A percentile compares a stretch with the other conserved stretches of the same genome.
Conservation (phyloP, 371 early-diverging fungal genomes). For the Parasitella parasitica region DNA sequence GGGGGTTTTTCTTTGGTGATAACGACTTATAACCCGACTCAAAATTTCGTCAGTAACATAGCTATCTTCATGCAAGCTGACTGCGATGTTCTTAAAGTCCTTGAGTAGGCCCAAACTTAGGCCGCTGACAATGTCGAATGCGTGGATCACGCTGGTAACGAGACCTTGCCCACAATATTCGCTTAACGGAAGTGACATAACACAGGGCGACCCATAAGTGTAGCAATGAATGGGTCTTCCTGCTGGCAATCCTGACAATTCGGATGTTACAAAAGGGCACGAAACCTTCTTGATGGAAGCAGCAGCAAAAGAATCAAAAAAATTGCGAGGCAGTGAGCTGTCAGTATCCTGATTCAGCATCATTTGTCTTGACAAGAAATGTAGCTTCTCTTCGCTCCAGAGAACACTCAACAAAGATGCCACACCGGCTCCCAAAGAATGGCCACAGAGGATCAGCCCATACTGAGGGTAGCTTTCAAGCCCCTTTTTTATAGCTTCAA, state of each 20-base stretch:
- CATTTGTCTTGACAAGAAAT: slow-evolving; percentile 32
- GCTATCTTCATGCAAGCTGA: slow-evolving; percentile 64
- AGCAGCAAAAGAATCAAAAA: slow-evolving; percentile 28
- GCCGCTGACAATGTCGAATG: slow-evolving; percentile 70
- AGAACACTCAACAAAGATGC: slow-evolving; percentile 67
- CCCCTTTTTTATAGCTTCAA: slow-evolving; percentile 63
- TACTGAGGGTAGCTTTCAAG: slow-evolving; percentile 66
- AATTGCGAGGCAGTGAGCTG: background rate
- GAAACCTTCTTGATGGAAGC: slow-evolving; percentile 5
- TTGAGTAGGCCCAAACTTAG: slow-evolving; percentile 71
- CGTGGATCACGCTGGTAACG: slow-evolving; percentile 73
- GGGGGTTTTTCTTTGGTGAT: slow-evolving; percentile 24
- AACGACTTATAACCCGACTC: slow-evolving; percentile 54
- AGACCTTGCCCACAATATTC: slow-evolving; percentile 66
- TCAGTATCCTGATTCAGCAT: background rate
- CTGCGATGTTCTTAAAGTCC: slow-evolving; percentile 76
- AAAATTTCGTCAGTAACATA: slow-evolving; percentile 72
- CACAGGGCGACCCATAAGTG: slow-evolving; percentile 75
- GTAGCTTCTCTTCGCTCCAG: slow-evolving; percentile 60
- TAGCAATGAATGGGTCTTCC: slow-evolving; percentile 79
- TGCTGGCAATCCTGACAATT: slow-evolving; percentile 63
- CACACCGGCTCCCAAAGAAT: slow-evolving; percentile 82
- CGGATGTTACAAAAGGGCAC: slow-evolving; percentile 63
- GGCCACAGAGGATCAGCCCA: slow-evolving; percentile 79
- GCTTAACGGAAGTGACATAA: slow-evolving; percentile 66